Evolutionary conservation across 805 yeast species (phyloP), one percentile per base, ranked within the genome.

Genomic region (Kluyveromyces starmeri): DNA sequence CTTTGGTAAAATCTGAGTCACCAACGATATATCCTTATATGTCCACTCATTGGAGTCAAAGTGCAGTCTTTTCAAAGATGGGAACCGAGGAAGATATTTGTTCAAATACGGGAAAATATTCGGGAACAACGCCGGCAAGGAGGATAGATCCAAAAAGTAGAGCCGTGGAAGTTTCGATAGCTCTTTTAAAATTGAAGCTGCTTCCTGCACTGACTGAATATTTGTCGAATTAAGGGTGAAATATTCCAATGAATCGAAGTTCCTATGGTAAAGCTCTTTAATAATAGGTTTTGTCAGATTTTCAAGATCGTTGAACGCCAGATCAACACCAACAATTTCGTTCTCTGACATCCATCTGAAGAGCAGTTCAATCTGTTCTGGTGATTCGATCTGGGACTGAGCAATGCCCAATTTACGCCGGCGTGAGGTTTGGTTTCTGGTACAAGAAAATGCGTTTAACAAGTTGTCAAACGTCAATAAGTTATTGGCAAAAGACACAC

Each of bases 261-360:
- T 27, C 22, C 47, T 34, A 3, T 44, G 18, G 2, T 53, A 43
- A 1, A 56, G 35, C 30, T 42, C 49, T 9, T 46, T 46, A 14
- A 45, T 50, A 22, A 50, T 49, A 8, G 47, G 46, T 32, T 48
- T 57, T 39, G 52, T 51, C 37, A 55, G 28, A 9, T 53, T 45
- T 12, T 52, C 48, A 23, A 81, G 58, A 51, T 83, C 88, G 52
- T 88, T 88, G 50, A 79, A 88, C 3, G 94, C 94, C 14, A 88
- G 48, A 62, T 86, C 96, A 5, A 88, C 56, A 3, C 96, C 96
- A 43, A 46, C 61, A 48, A 54, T 57, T 56, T 40, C 53, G 32
- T 42, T 53, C 14, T 46, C 54, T 33, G 61, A 48, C 36, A 81
- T 54, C 86, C 89, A 84, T 30, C 71, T 58, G 5, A 73, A 66